Evolutionary conservation across 2,329 filamentous ascomycete species (phyloP).

Genomic region (Ambrosiella beaveri): DNA sequence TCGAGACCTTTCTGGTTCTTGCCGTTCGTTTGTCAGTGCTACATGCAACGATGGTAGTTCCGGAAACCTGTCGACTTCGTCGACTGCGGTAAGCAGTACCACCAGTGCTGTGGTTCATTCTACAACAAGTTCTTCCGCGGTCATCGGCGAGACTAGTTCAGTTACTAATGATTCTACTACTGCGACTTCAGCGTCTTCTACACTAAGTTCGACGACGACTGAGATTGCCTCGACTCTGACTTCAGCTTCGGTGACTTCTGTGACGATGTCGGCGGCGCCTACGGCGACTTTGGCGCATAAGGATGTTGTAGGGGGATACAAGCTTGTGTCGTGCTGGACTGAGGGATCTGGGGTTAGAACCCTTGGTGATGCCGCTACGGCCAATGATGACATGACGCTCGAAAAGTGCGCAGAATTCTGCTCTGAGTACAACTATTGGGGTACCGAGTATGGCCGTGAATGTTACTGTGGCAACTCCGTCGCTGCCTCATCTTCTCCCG

Average conservation of each 20-base stretch:
- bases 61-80: constrained; percentile 8
- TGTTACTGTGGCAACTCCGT: constrained; percentile 34
- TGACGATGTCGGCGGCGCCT: constrained; percentile 7
- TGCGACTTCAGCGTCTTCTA: not conserved
- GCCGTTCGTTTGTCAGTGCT: constrained; percentile 23
- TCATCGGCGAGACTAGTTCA: not conserved
- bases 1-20: constrained; percentile 27
- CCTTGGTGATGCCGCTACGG: constrained; percentile 23
- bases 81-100: constrained; percentile 12
- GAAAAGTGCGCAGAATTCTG: constrained; percentile 31
- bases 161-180: not conserved
- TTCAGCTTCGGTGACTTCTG: constrained; percentile 17
- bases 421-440: constrained; percentile 30
- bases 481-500: constrained; percentile 17
- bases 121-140: constrained; percentile 5
- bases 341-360: constrained; percentile 29
- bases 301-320: constrained; percentile 26
- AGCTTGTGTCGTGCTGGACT: constrained; percentile 30
- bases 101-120: not conserved
- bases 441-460: constrained; percentile 34
- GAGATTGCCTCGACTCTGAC: constrained; percentile 4
- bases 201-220: not conserved
- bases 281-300: constrained; percentile 20
- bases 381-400: constrained; percentile 32
- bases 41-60: constrained; percentile 14